Conservation (phyloP, 2,329 filamentous ascomycete genomes). For the Raffaelea ambrosiae region DNA sequence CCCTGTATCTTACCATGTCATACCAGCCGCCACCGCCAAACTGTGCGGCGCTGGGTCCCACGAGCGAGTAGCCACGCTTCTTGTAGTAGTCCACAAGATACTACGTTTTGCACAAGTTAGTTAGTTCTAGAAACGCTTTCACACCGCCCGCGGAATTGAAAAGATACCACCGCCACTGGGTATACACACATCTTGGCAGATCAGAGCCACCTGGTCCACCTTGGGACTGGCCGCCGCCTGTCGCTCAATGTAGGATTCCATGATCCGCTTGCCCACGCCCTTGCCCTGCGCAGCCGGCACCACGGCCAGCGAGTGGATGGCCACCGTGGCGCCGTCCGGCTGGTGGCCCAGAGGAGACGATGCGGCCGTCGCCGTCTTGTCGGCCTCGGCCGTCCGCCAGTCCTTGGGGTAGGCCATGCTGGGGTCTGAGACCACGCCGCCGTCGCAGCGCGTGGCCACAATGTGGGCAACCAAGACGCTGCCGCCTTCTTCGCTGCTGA, state of each 20-base stretch:
- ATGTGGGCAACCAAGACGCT: conserved; percentile 67
- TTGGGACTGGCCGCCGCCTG: conserved; percentile 58
- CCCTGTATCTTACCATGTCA: conserved; percentile 61
- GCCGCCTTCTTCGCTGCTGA: conserved; percentile 45
- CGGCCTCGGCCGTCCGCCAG: conserved; percentile 47
- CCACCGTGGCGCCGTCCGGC: conserved; percentile 64
- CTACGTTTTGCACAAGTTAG: too few relatives aligned
- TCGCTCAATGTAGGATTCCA: conserved; percentile 70
- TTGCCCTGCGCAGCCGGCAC: conserved; percentile 65
- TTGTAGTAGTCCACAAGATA: conserved; percentile 67
- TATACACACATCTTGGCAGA: conserved; percentile 61
- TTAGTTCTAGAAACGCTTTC: too few relatives aligned
- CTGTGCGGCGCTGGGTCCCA: conserved; percentile 58
- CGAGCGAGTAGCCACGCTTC: conserved; percentile 61
- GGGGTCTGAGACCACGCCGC: conserved; percentile 57
- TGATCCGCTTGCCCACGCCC: conserved; percentile 63
- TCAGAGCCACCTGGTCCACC: conserved; percentile 57
- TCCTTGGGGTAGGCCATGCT: conserved; percentile 67
- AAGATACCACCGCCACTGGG: too few relatives aligned
- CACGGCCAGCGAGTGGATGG: conserved; percentile 75
- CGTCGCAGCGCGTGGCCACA: conserved; percentile 62
- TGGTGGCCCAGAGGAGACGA: conserved; percentile 56
- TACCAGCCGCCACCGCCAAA: conserved; percentile 77
- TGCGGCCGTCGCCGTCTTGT: conserved; percentile 33
- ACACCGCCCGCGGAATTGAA: too few relatives aligned